Percentiles rank a stretch among this genome's conserved stretches.
Evolutionary conservation across 1,284 basidiomycete genomes (phyloP).

Genomic region (Boletus sp.): DNA sequence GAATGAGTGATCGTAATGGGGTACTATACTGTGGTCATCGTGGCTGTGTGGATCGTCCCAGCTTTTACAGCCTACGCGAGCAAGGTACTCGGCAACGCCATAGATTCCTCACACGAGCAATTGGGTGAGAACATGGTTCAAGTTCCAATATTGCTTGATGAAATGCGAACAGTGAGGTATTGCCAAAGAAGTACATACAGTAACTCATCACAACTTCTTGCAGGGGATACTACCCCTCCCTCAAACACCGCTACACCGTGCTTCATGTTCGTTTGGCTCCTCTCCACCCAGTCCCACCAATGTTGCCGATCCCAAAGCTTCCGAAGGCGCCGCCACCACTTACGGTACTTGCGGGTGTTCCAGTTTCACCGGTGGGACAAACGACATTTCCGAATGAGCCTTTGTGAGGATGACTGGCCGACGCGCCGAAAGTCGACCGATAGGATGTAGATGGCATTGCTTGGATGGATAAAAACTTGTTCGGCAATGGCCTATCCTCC

Average conservation of each 20-base stretch:
- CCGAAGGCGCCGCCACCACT: conserved; percentile 46
- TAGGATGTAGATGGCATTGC: conserved; percentile 60
- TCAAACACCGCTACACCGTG: background rate
- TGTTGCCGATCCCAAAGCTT: conserved; percentile 44
- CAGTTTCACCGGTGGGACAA: conserved; percentile 26
- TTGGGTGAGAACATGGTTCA: background rate
- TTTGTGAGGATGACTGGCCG: conserved; percentile 22
- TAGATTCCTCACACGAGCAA: too few relatives aligned
- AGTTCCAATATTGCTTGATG: background rate
- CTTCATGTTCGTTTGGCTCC: conserved; percentile 27
- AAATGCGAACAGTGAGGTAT: conserved; percentile 11
- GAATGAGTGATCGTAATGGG: too few relatives aligned
- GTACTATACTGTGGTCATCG: too few relatives aligned
- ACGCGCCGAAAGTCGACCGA: conserved; percentile 54
- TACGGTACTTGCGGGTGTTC: conserved; percentile 18
- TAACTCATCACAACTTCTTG: conserved; percentile 8
- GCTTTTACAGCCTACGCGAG: background rate
- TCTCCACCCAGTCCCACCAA: conserved; percentile 33
- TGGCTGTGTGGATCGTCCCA: too few relatives aligned
- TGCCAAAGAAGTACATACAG: conserved; percentile 16
- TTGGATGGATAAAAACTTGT: conserved; percentile 78
- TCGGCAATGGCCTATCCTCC: conserved; percentile 71
- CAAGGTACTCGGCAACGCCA: background rate
- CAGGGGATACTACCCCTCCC: background rate
- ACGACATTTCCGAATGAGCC: conserved; percentile 16